Percentiles rank a stretch among this genome's conserved stretches.
These are phyloP conservation scores for Cystofilobasidium bisporidii DNA, from an alignment of 768 basidiomycete genomes.

Conservation along the genomic window DNA sequence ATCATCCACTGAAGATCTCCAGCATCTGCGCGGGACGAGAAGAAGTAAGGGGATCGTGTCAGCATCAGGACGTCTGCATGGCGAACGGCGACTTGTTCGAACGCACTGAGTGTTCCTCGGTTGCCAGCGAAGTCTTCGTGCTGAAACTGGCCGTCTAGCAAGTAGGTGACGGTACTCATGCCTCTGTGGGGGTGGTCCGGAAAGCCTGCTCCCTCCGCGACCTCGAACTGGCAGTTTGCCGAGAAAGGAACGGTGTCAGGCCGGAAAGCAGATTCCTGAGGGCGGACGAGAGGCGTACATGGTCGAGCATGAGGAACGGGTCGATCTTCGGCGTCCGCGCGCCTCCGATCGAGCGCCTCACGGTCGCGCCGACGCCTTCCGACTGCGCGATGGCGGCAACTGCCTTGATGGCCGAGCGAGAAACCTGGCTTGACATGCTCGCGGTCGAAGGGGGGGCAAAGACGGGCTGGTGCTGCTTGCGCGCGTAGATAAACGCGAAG, in stretches of 20 bases:
- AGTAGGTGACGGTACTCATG: slow-evolving; percentile 54
- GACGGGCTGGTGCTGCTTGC: not conserved
- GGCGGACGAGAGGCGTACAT: slow-evolving; percentile 22
- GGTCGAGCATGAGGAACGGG: slow-evolving; percentile 68
- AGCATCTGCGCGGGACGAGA: slow-evolving; percentile 9
- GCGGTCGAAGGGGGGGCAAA: too few relatives aligned
- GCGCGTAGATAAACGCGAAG: not conserved
- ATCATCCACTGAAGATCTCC: slow-evolving; percentile 91
- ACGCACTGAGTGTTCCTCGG: slow-evolving; percentile 31
- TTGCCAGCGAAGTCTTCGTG: slow-evolving; percentile 58
- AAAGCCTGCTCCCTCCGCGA: slow-evolving; percentile 38
- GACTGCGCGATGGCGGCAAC: slow-evolving; percentile 61
- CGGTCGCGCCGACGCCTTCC: slow-evolving; percentile 65
- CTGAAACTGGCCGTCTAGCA: slow-evolving; percentile 57
- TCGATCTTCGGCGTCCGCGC: slow-evolving; percentile 43
- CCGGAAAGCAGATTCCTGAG: too few relatives aligned
- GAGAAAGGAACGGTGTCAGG: too few relatives aligned
- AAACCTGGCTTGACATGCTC: slow-evolving; percentile 25
- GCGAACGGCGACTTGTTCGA: too few relatives aligned
- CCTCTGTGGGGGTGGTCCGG: slow-evolving; percentile 41
- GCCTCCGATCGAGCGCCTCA: slow-evolving; percentile 35
- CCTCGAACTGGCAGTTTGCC: slow-evolving; percentile 64
- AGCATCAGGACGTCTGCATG: not conserved
- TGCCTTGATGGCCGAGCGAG: slow-evolving; percentile 60
- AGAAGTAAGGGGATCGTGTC: not conserved